phyloP scores from a whole-genome alignment of 2,329 filamentous ascomycete species.

The Fusarium brevicatenulatum region DNA sequence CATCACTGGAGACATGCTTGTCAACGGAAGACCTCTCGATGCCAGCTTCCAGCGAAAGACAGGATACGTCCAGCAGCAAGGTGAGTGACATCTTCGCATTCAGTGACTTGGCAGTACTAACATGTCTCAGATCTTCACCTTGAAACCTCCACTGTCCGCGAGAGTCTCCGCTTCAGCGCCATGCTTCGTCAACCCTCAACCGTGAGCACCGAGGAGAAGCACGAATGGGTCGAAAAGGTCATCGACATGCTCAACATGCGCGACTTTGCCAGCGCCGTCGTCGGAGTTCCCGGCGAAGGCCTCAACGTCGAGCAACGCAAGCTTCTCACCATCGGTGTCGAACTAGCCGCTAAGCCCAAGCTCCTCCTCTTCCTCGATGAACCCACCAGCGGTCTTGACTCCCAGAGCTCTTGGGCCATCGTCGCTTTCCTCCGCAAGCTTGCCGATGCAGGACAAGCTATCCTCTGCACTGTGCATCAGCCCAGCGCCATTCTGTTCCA shows the following conservation, averaged over 20 bases:
- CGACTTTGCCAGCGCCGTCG: constrained; percentile 72
- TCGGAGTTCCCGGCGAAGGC: constrained; percentile 70
- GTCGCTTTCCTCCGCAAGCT: constrained; percentile 70
- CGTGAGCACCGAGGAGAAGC: constrained; percentile 66
- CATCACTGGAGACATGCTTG: constrained; percentile 72
- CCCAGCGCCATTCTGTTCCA: constrained; percentile 64
- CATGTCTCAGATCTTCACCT: constrained; percentile 61
- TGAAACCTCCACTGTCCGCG: constrained; percentile 64
- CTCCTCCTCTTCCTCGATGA: constrained; percentile 72
- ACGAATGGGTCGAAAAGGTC: constrained; percentile 70
- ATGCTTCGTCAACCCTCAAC: constrained; percentile 65
- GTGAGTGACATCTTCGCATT: constrained; percentile 32
- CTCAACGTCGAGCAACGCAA: constrained; percentile 72
- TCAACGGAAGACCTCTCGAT: constrained; percentile 67
- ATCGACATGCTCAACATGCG: constrained; percentile 74
- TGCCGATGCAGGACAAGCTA: constrained; percentile 62
- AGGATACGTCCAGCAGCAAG: constrained; percentile 75
- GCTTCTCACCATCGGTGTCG: constrained; percentile 70
- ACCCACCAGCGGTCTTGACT: constrained; percentile 70
- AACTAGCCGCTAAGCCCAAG: constrained; percentile 65
- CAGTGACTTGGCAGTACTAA: not conserved
- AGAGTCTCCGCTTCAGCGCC: constrained; percentile 66
- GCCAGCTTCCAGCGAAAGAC: constrained; percentile 71
- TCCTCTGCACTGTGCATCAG: constrained; percentile 67
- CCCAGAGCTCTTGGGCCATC: constrained; percentile 72